A percentile compares a stretch with the other conserved stretches of the same genome.
Conservation (phyloP, 148 eudicot species). For the Heliamphora exappendiculata region DNA sequence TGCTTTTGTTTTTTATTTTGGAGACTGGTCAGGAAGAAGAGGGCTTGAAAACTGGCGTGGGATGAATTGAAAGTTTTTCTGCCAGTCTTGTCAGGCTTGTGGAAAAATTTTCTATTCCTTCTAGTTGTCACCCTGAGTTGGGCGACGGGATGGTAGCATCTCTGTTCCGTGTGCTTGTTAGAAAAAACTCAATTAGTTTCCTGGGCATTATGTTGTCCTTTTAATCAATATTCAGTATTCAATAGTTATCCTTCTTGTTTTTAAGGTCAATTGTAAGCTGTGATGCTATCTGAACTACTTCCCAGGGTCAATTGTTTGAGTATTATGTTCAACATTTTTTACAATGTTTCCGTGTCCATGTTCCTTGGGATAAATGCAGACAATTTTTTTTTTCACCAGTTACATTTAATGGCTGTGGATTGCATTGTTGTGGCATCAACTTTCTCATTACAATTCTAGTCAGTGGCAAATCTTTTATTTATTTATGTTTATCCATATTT, state of each 20-base stretch:
- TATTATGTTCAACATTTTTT: not conserved
- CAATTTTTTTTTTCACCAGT: not conserved
- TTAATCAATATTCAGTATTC: not conserved
- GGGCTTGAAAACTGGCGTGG: not conserved
- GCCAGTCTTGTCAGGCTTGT: not conserved
- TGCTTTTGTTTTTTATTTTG: not conserved
- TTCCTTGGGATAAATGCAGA: not conserved
- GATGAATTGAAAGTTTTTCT: not conserved
- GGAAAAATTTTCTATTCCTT: not conserved
- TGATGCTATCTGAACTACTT: not conserved
- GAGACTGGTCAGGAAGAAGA: not conserved
- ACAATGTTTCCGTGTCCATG: slow-evolving; percentile 4
- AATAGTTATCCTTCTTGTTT: not conserved
- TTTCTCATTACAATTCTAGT: slow-evolving; percentile 7
- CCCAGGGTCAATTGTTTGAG: not conserved
- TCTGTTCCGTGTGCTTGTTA: not conserved
- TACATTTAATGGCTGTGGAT: not conserved
- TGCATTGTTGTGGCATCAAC: not conserved
- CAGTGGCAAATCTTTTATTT: not conserved
- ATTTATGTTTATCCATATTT: not conserved
- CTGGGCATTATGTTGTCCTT: not conserved
- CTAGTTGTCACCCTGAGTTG: not conserved
- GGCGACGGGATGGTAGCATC: no score
- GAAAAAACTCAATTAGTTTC: not conserved
- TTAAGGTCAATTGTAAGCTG: not conserved